These are phyloP conservation scores for Jackrogersella minutella DNA, from an alignment of 495 filamentous ascomycete species.

Conservation along the genomic window DNA sequence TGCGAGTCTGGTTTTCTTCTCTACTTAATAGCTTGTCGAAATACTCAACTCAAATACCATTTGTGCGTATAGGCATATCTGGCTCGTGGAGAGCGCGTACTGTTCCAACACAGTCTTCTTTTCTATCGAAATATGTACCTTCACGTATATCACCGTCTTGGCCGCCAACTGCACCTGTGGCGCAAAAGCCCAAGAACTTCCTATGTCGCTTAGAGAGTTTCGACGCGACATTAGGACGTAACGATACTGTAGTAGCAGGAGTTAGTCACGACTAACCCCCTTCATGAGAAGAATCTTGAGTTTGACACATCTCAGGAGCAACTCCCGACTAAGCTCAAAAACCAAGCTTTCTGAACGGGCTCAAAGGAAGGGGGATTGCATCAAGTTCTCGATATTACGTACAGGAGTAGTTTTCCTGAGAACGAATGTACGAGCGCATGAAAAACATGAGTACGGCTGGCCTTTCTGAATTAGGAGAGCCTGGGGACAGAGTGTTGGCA, in stretches of 20 bases:
- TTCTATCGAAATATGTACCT: not conserved
- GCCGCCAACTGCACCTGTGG: not conserved
- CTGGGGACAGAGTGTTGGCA: not conserved
- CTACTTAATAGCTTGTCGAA: not conserved
- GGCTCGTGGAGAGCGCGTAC: not conserved
- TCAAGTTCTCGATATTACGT: not conserved
- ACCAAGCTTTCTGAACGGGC: too few species aligned
- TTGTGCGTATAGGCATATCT: not conserved
- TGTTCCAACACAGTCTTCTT: not conserved
- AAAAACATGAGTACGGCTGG: not conserved
- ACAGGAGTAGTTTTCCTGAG: not conserved
- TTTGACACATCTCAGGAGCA: not conserved
- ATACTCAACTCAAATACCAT: not conserved
- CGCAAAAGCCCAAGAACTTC: constrained; percentile 1
- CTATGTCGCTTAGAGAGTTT: not conserved
- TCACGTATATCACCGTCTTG: constrained; percentile 2
- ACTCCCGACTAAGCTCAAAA: too few species aligned
- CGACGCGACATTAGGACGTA: not conserved
- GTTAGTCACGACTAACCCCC: not conserved
- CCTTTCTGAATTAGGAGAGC: constrained; percentile 1
- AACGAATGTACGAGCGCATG: constrained; percentile 5
- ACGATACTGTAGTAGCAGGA: not conserved
- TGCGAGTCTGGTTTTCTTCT: not conserved
- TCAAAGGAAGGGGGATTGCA: not conserved
- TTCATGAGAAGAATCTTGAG: not conserved